Evolutionary conservation across 2,329 filamentous ascomycete genomes (phyloP).

Genomic region (Beauveria bassiana): DNA sequence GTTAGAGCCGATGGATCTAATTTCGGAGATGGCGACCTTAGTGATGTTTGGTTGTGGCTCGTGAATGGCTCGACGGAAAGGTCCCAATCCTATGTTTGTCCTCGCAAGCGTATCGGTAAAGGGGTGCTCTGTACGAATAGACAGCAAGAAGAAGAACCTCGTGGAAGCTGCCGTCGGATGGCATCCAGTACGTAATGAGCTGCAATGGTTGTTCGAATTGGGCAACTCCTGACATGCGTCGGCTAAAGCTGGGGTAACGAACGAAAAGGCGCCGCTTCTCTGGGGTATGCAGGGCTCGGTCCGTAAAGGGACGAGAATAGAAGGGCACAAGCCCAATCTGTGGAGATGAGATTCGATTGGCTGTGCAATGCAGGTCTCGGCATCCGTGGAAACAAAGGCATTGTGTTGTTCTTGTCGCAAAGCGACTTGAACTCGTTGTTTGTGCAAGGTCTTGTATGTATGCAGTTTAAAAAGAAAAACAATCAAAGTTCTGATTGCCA

Average conservation of each 20-base stretch:
- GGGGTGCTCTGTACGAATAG: neutral
- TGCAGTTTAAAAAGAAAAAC: too few species aligned
- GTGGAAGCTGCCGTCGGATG: neutral
- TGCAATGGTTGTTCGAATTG: neutral
- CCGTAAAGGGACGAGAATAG: neutral
- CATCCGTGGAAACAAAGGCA: neutral
- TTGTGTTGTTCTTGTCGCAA: neutral
- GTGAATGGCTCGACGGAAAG: neutral
- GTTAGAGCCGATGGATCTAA: neutral
- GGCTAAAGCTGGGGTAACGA: constrained; percentile 9
- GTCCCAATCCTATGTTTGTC: neutral
- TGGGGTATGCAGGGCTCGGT: constrained; percentile 1
- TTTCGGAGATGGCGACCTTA: neutral
- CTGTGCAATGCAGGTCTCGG: neutral
- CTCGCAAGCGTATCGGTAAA: neutral
- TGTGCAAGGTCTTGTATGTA: neutral
- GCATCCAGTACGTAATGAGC: constrained; percentile 9
- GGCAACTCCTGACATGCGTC: constrained; percentile 3
- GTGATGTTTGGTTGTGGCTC: neutral
- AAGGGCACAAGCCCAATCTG: neutral
- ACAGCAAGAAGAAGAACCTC: neutral
- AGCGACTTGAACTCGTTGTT: neutral
- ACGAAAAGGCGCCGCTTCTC: neutral
- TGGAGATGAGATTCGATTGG: neutral
- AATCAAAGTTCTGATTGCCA: too few species aligned